phyloP scores from a whole-genome alignment of 2,329 filamentous ascomycete species.

The Leptographium procerum region DNA sequence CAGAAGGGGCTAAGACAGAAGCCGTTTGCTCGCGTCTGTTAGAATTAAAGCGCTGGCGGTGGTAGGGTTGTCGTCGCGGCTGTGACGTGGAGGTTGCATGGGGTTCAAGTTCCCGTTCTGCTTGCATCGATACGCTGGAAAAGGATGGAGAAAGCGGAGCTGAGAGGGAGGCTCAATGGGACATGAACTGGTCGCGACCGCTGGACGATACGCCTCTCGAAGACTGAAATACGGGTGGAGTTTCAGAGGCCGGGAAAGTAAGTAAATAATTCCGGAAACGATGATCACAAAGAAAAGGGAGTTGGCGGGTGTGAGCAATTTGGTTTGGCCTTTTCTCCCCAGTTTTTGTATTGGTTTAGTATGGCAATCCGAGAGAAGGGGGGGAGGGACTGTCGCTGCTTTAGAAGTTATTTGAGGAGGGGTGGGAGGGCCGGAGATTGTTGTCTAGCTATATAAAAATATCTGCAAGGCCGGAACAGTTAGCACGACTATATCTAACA shows the following conservation, averaged over 20 bases:
- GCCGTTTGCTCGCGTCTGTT: constrained; percentile 1
- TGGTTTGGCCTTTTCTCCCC: background rate
- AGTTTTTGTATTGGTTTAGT: background rate
- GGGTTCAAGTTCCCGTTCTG: constrained; percentile 8
- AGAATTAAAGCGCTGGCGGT: background rate
- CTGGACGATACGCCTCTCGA: background rate
- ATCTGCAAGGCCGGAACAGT: background rate
- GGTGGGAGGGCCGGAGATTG: background rate
- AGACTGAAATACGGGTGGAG: too few relatives aligned
- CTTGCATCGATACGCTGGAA: constrained; percentile 11
- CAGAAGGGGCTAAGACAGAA: background rate
- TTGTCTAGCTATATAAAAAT: background rate
- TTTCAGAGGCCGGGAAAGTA: background rate
- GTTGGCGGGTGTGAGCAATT: background rate
- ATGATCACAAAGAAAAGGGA: background rate
- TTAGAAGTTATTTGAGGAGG: background rate
- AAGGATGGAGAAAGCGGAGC: background rate
- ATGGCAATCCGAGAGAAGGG: background rate
- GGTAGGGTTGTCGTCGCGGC: background rate
- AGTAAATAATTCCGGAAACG: background rate
- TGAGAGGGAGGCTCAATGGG: constrained; percentile 2
- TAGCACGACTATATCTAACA: background rate
- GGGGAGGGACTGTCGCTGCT: background rate
- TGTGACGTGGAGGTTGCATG: constrained; percentile 3
- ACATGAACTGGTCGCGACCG: constrained; percentile 1